Evolutionary conservation across 768 basidiomycete genomes (phyloP).

Genomic region (Mycena venus): DNA sequence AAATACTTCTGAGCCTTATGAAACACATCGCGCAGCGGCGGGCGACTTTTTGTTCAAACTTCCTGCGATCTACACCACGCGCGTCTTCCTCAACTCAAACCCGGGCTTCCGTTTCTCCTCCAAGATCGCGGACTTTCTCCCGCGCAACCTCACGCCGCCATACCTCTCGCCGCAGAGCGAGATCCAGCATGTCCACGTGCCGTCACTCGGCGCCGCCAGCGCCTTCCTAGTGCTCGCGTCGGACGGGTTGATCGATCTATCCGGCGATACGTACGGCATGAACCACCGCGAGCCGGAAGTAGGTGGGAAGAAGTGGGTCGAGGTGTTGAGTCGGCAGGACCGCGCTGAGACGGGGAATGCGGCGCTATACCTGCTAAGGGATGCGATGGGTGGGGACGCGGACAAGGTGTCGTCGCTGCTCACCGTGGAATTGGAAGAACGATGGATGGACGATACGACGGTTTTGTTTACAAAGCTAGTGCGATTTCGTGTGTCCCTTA

Average conservation of each 20-base stretch:
- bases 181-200: slow-evolving; percentile 54
- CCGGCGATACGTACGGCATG: slow-evolving; percentile 45
- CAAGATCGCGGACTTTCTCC: slow-evolving; percentile 56
- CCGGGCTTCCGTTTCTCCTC: slow-evolving; percentile 51
- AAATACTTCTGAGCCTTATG: neutral
- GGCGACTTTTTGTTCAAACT: slow-evolving; percentile 70
- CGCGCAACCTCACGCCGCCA: slow-evolving; percentile 63
- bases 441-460: too few species aligned
- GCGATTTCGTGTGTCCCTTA: too few species aligned
- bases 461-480: too few species aligned
- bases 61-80: slow-evolving; percentile 59
- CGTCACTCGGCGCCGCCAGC: slow-evolving; percentile 34
- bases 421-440: slow-evolving; percentile 66
- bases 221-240: too few species aligned
- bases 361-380: slow-evolving; percentile 59
- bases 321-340: slow-evolving; percentile 40
- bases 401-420: slow-evolving; percentile 59
- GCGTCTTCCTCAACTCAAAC: slow-evolving; percentile 58
- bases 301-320: slow-evolving; percentile 50
- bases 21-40: slow-evolving; percentile 58
- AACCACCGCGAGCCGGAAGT: slow-evolving; percentile 42
- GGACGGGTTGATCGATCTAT: slow-evolving; percentile 67
- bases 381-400: slow-evolving; percentile 60
- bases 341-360: slow-evolving; percentile 35
- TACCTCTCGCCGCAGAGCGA: slow-evolving; percentile 63